A percentile compares a stretch with the other conserved stretches of the same genome.
These are phyloP conservation scores for Hippophae tibetana DNA, from an alignment of 306 rosid species.

Conservation along the genomic window DNA sequence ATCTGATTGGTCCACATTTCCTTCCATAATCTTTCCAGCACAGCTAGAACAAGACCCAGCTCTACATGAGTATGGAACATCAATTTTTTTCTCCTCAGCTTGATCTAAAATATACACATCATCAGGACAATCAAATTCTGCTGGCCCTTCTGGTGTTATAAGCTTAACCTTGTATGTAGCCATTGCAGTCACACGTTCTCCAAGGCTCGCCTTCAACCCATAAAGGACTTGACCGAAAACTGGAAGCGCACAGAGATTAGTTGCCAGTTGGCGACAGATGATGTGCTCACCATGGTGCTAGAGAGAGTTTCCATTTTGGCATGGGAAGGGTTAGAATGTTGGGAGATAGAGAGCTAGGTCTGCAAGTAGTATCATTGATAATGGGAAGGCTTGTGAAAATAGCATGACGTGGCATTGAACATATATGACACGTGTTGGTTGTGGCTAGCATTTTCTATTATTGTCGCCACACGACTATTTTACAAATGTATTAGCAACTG, in stretches of 20 bases:
- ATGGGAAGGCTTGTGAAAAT: constrained; percentile 21
- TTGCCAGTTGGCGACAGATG: constrained; percentile 28
- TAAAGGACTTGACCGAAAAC: constrained; percentile 37
- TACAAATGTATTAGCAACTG: neutral
- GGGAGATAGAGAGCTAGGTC: neutral
- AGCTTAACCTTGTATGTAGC: constrained; percentile 53
- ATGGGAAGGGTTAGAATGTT: neutral
- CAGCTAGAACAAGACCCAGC: constrained; percentile 90
- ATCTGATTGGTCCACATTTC: constrained; percentile 54
- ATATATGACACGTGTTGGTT: constrained; percentile 51
- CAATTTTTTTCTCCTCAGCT: constrained; percentile 52
- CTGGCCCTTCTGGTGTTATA: constrained; percentile 48
- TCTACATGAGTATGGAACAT: constrained; percentile 79
- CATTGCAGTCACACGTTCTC: constrained; percentile 49
- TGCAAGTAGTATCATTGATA: constrained; percentile 12
- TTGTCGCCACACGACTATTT: constrained; percentile 20
- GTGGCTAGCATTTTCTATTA: constrained; percentile 25
- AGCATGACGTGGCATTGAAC: constrained; percentile 14
- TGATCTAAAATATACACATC: constrained; percentile 54
- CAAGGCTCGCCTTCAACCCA: constrained; percentile 40
- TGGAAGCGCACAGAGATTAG: constrained; percentile 33
- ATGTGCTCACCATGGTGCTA: constrained; percentile 48
- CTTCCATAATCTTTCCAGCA: constrained; percentile 45
- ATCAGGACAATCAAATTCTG: constrained; percentile 44
- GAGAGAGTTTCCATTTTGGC: constrained; percentile 37